phyloP scores from a whole-genome alignment of 129 eudicot species.

The Tagetes erecta region DNA sequence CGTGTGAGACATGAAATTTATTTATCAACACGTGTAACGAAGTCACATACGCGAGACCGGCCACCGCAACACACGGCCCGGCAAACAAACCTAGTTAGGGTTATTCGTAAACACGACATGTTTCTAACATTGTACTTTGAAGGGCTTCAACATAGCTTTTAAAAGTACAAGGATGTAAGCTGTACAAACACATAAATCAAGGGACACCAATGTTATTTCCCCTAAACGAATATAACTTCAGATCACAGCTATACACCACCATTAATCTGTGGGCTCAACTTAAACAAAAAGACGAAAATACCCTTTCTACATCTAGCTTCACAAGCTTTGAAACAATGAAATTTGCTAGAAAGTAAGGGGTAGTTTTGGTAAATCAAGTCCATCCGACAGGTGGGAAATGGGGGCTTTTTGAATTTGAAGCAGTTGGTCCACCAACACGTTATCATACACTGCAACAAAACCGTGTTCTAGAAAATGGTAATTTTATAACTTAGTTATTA shows the following conservation, averaged over 20 bases:
- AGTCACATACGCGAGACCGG: no score
- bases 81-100: no score
- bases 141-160: background rate
- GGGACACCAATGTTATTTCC: background rate
- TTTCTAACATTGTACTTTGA: background rate
- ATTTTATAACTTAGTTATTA: no score
- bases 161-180: background rate
- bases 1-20: no score
- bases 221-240: slow-evolving; percentile 12
- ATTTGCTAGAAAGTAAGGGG: slow-evolving; percentile 1
- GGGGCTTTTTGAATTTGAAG: slow-evolving; percentile 27
- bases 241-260: slow-evolving; percentile 29
- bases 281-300: background rate
- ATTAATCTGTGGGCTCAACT: slow-evolving; percentile 6
- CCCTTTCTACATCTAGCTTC: background rate
- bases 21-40: no score
- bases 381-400: slow-evolving; percentile 26
- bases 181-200: background rate
- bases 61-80: no score
- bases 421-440: slow-evolving; percentile 28
- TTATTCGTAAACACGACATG: background rate
- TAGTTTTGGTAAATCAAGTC: slow-evolving; percentile 1
- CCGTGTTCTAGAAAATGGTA: slow-evolving; percentile 4
- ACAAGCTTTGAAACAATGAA: background rate
- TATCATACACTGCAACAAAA: slow-evolving; percentile 20